phyloP scores from a whole-genome alignment of 2,329 filamentous ascomycete genomes.

The Plectosphaerella sp. region DNA sequence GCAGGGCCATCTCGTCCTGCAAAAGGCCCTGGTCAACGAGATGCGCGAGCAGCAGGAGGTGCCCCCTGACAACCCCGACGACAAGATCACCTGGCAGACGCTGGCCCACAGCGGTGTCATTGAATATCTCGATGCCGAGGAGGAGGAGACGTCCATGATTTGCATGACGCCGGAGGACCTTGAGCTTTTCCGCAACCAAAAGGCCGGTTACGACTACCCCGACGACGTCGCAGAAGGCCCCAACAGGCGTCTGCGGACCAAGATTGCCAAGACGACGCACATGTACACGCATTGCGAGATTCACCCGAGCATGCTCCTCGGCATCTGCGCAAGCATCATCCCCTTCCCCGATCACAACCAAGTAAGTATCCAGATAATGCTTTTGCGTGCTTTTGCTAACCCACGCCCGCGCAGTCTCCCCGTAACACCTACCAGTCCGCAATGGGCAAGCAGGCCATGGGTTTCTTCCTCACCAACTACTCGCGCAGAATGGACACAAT shows the following conservation, averaged over 20 bases:
- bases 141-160: slow-evolving; percentile 98
- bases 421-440: slow-evolving; percentile 99
- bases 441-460: slow-evolving; percentile 99
- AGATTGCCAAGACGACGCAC: slow-evolving; percentile 80
- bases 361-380: slow-evolving; percentile 35
- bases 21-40: slow-evolving; percentile 72
- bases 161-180: slow-evolving; percentile 97
- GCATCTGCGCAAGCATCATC: slow-evolving; percentile 98
- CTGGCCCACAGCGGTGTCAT: slow-evolving; percentile 81
- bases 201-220: slow-evolving; percentile 58
- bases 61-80: slow-evolving; percentile 52
- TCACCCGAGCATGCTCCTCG: slow-evolving; percentile 97
- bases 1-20: slow-evolving; percentile 76
- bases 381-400: slow-evolving; percentile 22
- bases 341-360: slow-evolving; percentile 99
- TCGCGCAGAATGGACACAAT: slow-evolving; percentile 98
- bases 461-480: slow-evolving; percentile 97
- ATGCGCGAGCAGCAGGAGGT: slow-evolving; percentile 71
- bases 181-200: slow-evolving; percentile 68
- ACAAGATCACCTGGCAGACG: slow-evolving; percentile 83
- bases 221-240: slow-evolving; percentile 63
- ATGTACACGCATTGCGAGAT: slow-evolving; percentile 99
- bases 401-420: slow-evolving; percentile 61
- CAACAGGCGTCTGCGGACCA: slow-evolving; percentile 83
- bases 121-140: slow-evolving; percentile 95